phyloP scores from a whole-genome alignment of 75 land plant species.

The Cryptomeria japonica region DNA sequence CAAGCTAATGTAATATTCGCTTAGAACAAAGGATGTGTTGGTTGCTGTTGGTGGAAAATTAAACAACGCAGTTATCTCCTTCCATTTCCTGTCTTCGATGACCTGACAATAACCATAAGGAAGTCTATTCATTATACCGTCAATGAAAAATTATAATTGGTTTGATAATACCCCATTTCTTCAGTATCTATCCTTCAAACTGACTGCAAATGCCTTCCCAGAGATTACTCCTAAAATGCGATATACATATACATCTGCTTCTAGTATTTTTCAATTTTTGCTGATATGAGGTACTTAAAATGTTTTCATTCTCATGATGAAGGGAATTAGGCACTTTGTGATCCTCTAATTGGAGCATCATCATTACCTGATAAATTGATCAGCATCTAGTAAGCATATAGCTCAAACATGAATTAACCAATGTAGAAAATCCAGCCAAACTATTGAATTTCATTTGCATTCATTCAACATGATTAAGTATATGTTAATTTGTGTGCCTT shows the following conservation, averaged over 20 bases:
- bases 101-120: conserved; percentile 35
- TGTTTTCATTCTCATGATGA: not conserved
- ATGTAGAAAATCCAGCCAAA: not conserved
- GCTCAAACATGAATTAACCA: not conserved
- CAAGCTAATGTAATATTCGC: conserved; percentile 32
- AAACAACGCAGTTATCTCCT: conserved; percentile 33
- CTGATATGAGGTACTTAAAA: not conserved
- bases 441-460: not conserved
- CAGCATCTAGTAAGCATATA: not conserved
- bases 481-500: not conserved
- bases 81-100: conserved; percentile 39
- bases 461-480: not conserved
- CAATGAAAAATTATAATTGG: too few species aligned
- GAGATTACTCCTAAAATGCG: not conserved
- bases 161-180: not conserved
- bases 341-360: not conserved
- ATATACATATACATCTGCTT: not conserved
- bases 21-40: conserved; percentile 39
- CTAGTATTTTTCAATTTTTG: too few species aligned
- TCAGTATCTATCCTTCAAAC: not conserved
- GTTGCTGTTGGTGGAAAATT: conserved; percentile 36
- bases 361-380: not conserved
- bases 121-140: not conserved
- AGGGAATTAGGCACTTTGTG: not conserved
- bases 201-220: not conserved